These are phyloP conservation scores for Pleurotus salmoneostramineus DNA, from an alignment of 768 basidiomycete species.

Conservation along the genomic window DNA sequence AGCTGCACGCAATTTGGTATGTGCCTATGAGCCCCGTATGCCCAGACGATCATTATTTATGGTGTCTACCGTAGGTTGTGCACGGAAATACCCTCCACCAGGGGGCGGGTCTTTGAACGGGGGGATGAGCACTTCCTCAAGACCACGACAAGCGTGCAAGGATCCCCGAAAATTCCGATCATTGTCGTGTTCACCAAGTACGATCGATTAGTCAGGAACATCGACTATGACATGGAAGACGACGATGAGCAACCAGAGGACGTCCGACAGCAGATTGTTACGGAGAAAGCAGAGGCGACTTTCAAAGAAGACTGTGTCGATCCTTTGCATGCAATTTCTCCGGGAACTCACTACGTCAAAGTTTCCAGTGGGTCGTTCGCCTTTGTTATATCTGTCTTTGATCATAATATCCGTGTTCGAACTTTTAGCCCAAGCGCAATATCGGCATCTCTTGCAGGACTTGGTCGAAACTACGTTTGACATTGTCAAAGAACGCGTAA, in stretches of 20 bases:
- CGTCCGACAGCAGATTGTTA: neutral
- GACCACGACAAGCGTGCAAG: constrained; percentile 2
- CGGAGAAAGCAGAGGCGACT: neutral
- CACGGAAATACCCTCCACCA: constrained; percentile 20
- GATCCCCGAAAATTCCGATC: constrained; percentile 21
- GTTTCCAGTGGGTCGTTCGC: constrained; percentile 6
- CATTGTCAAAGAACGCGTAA: constrained; percentile 6
- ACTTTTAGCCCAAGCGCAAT: neutral
- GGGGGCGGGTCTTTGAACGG: constrained; percentile 17
- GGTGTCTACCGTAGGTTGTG: constrained; percentile 22
- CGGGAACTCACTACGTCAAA: neutral
- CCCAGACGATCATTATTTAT: neutral
- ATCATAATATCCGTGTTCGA: neutral
- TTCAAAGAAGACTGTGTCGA: constrained; percentile 1
- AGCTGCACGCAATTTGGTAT: constrained; percentile 26
- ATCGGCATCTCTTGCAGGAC: neutral
- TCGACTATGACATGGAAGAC: neutral
- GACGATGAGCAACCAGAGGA: neutral
- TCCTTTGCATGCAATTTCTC: neutral
- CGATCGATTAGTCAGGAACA: constrained; percentile 17
- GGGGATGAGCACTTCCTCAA: constrained; percentile 22
- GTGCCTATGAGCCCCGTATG: neutral
- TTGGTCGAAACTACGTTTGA: constrained; percentile 7
- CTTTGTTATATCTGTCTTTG: too few species aligned
- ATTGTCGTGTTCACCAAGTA: constrained; percentile 30